A percentile compares a stretch with the other conserved stretches of the same genome.
Conservation (phyloP, 2,329 filamentous ascomycete genomes). For the Setomelanomma holmii region DNA sequence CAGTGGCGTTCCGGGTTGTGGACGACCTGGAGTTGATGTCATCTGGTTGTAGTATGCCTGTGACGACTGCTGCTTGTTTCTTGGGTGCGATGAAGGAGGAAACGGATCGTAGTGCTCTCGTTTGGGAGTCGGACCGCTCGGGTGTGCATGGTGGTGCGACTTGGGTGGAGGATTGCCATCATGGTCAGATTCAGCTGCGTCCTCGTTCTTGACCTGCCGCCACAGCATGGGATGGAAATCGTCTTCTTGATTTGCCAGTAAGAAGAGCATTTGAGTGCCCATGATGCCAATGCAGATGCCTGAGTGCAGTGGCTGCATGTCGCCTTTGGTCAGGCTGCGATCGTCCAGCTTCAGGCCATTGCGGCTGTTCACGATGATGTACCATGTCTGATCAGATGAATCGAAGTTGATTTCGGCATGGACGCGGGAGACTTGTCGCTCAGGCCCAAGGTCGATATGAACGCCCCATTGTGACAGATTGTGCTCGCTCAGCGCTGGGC, state of each 20-base stretch:
- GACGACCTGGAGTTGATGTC: slow-evolving; percentile 46
- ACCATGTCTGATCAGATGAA: slow-evolving; percentile 68
- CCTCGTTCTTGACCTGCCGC: slow-evolving; percentile 59
- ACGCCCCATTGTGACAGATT: slow-evolving; percentile 57
- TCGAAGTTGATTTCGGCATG: slow-evolving; percentile 60
- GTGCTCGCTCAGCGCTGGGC: slow-evolving; percentile 27
- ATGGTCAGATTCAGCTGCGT: slow-evolving; percentile 50
- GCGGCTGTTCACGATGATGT: slow-evolving; percentile 84
- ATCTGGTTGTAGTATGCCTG: slow-evolving; percentile 42
- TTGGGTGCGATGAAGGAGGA: slow-evolving; percentile 44
- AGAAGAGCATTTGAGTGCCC: slow-evolving; percentile 98
- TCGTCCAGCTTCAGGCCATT: slow-evolving; percentile 91
- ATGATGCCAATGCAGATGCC: slow-evolving; percentile 92
- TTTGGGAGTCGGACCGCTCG: slow-evolving; percentile 45
- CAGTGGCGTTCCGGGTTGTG: slow-evolving; percentile 42
- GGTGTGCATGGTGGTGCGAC: slow-evolving; percentile 41
- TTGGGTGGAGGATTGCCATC: slow-evolving; percentile 42
- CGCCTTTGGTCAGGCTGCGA: slow-evolving; percentile 69
- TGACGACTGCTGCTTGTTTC: slow-evolving; percentile 39
- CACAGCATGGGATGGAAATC: slow-evolving; percentile 73
- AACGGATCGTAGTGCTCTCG: slow-evolving; percentile 48
- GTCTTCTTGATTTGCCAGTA: slow-evolving; percentile 79
- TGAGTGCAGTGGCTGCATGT: slow-evolving; percentile 73
- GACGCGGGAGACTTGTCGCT: slow-evolving; percentile 58
- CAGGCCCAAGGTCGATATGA: slow-evolving; percentile 79